Evolutionary conservation across 2,329 filamentous ascomycete species (phyloP), one percentile per base, ranked within the genome.

Genomic region (Paraconiothyrium brasiliense): DNA sequence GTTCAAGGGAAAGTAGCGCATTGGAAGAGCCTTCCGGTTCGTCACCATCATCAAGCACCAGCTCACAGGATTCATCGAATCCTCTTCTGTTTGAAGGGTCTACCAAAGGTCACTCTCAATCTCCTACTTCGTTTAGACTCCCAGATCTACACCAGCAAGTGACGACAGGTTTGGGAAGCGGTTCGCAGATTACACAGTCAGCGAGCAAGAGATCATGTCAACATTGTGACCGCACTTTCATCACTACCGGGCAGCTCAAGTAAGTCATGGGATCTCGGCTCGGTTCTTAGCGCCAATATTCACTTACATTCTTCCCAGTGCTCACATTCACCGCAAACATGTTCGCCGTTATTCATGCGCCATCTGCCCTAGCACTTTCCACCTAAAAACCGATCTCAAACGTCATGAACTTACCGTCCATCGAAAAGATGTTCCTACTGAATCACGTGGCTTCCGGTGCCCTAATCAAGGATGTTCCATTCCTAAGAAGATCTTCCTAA

Each of bases 241-340:
- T 41, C 11, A 63, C 58, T n/a, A 46, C 39, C 6, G 60, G 64
- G 3, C 57, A 63, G 30, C 47, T 65, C 22, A 64, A 64, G 64
- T 66, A 58, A 57, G 61, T 54, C 27, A 35, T 32, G 3, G 9
- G 11, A 22, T 10, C 22, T 24, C 20, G 20, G 2, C 4, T 20
- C 20, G 9, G 7, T 20, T 8, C 24, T 9, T 22, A 46, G n/a
- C 9, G 7, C 10, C 43, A 13, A 11, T 10, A 22, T 24, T 10
- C 24, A 56, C 51, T 55, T 5, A 55, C 22, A 44, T 20, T 7
- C 16, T 14, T n/a, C n/a, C 37, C 16, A 67, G 60, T 39, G 58
- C 61, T 6, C 67, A 67, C 32, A 55, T 67, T 30, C 63, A 66
- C 54, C 62, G 60, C 39, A 68, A 67, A 49, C 66, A 68, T 49